Evolutionary conservation across 805 yeast genomes (phyloP).

Genomic region (Kuraishia hungarica): DNA sequence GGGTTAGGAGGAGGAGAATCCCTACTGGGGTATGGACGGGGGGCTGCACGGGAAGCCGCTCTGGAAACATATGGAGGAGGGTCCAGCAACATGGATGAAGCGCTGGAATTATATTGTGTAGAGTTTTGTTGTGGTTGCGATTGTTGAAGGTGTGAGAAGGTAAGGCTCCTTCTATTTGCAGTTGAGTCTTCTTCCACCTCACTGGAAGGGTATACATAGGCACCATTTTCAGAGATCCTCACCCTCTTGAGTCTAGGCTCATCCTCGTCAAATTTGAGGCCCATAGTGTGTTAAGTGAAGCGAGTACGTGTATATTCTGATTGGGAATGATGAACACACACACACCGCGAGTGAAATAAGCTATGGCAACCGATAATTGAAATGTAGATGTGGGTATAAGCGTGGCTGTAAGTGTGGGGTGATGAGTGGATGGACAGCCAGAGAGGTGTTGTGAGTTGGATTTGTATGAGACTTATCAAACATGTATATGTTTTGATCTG

Average conservation of each 20-base stretch:
- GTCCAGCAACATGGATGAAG: background rate
- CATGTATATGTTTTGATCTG: no score
- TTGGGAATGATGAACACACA: no score
- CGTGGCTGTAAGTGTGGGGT: background rate
- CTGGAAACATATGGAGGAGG: background rate
- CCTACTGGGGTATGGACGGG: no score
- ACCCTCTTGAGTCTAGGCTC: conserved; percentile 7
- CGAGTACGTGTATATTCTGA: no score
- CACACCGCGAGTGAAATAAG: no score
- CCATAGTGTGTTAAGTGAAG: conserved; percentile 5
- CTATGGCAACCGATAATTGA: no score
- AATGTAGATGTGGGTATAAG: background rate
- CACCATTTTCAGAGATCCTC: conserved; percentile 9
- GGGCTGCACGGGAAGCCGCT: background rate
- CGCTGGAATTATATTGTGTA: background rate
- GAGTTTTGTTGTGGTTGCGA: background rate
- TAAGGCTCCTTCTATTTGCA: background rate
- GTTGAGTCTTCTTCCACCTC: background rate
- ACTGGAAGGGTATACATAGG: conserved; percentile 4
- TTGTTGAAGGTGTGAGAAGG: background rate
- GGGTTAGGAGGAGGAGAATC: background rate
- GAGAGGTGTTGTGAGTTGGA: no score
- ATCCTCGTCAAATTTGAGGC: conserved; percentile 5
- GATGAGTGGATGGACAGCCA: no score
- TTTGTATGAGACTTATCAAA: no score